Evolutionary conservation across 176 grass and related monocot genomes (phyloP).

Genomic region (Bromus sterilis): DNA sequence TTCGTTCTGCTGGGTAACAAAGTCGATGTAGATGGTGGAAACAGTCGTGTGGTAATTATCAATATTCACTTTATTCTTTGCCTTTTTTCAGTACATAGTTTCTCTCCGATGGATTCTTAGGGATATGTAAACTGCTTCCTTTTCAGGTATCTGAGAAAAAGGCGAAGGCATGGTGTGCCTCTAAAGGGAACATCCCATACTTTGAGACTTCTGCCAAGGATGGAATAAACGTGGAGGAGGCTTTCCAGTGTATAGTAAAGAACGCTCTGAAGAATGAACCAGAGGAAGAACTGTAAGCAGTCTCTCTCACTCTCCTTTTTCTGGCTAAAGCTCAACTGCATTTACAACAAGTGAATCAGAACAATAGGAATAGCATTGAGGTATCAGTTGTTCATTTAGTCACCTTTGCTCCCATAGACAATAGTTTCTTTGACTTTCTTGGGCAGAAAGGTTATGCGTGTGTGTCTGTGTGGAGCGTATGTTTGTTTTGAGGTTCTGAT

Average conservation of each 20-base stretch:
- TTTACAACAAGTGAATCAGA: not conserved
- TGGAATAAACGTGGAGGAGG: constrained; percentile 84
- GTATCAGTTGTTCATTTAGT: not conserved
- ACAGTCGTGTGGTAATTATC: constrained; percentile 65
- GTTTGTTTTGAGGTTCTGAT: no score
- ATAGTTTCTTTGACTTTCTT: not conserved
- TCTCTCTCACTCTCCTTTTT: not conserved
- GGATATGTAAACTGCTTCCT: not conserved
- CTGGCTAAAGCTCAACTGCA: not conserved
- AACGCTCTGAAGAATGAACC: constrained; percentile 94
- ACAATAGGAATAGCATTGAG: not conserved
- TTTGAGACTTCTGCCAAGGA: constrained; percentile 98
- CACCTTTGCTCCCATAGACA: not conserved
- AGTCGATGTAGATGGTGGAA: constrained; percentile 75
- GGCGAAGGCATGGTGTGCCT: constrained; percentile 86
- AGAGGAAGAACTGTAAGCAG: constrained; percentile 86
- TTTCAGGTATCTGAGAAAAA: constrained; percentile 96
- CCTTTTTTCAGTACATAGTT: not conserved
- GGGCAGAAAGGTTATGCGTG: not conserved
- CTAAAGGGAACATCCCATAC: constrained; percentile 92
- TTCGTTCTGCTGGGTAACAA: constrained; percentile 89
- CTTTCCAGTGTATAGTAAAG: constrained; percentile 87
- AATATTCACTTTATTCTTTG: not conserved
- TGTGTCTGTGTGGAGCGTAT: no score
- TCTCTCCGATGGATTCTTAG: not conserved